A percentile compares a stretch with the other conserved stretches of the same genome.
phyloP scores from a whole-genome alignment of 2,329 filamentous ascomycete genomes.

The Penicillium sp. region DNA sequence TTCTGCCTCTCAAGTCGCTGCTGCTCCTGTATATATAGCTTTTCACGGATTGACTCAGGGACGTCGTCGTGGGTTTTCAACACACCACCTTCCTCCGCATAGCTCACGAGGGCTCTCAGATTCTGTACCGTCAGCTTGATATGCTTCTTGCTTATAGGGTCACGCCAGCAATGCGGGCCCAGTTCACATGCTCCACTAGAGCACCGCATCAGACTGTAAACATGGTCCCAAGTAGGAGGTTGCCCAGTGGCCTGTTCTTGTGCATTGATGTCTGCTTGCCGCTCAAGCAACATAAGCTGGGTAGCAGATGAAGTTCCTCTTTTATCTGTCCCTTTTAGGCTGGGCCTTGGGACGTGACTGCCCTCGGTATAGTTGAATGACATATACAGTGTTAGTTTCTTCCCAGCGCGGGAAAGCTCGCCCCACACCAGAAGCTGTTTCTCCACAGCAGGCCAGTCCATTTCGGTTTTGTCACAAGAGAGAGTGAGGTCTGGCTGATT shows the following conservation, averaged over 20 bases:
- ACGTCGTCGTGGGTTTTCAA: constrained; percentile 3
- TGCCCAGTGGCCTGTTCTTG: constrained; percentile 22
- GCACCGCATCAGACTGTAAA: constrained; percentile 34
- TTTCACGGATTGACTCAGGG: constrained; percentile 3
- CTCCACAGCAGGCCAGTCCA: constrained; percentile 7
- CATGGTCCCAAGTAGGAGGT: constrained; percentile 28
- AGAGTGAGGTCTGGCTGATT: constrained; percentile 2
- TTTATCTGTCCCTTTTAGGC: constrained; percentile 12
- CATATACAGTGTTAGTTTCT: constrained; percentile 5
- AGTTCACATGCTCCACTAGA: constrained; percentile 26
- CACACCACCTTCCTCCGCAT: constrained; percentile 17
- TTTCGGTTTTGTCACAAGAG: constrained; percentile 5
- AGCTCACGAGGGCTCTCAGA: constrained; percentile 29
- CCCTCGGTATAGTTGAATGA: constrained; percentile 4
- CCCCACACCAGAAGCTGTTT: constrained; percentile 5
- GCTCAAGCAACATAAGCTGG: constrained; percentile 26
- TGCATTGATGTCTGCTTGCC: constrained; percentile 23
- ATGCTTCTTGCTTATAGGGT: constrained; percentile 34
- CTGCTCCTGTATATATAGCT: constrained; percentile 6
- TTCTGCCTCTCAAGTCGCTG: constrained; percentile 5
- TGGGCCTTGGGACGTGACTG: not conserved
- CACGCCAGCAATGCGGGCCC: constrained; percentile 34
- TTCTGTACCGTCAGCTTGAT: constrained; percentile 31
- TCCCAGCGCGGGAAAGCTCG: constrained; percentile 3
- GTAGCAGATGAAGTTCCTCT: constrained; percentile 20